Evolutionary conservation across 306 rosid species (phyloP).

Genomic region (Sicyos edulis): DNA sequence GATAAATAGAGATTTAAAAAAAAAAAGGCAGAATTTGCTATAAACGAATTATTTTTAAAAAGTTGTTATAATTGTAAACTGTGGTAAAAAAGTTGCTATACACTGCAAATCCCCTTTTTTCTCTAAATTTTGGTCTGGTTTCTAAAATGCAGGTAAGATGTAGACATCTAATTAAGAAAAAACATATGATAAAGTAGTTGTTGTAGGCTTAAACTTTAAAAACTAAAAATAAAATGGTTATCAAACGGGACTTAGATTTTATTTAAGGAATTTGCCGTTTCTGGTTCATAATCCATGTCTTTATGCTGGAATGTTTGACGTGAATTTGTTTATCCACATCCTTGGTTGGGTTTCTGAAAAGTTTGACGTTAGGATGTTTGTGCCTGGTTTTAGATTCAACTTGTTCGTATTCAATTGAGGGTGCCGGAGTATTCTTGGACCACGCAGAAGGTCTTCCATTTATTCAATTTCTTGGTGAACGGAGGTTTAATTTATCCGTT

Average conservation of each 20-base stretch:
- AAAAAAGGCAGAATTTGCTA: too few relatives aligned
- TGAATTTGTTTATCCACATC: neutral
- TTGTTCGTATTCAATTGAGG: constrained; percentile 88
- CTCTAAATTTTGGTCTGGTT: too few relatives aligned
- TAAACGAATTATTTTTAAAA: too few relatives aligned
- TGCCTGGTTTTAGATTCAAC: constrained; percentile 57
- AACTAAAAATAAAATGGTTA: too few relatives aligned
- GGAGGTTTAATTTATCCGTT: constrained; percentile 65
- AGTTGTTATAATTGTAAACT: too few relatives aligned
- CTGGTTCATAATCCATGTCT: neutral
- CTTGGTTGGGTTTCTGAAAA: neutral
- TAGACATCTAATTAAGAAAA: too few relatives aligned
- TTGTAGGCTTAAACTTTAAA: too few relatives aligned
- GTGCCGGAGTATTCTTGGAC: constrained; percentile 99
- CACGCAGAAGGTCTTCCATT: constrained; percentile 99
- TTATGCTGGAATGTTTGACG: neutral
- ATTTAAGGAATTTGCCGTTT: neutral
- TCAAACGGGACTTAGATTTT: neutral
- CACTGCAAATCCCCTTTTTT: too few relatives aligned
- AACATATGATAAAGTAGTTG: too few relatives aligned
- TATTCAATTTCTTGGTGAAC: constrained; percentile 88
- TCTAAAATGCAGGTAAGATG: too few relatives aligned
- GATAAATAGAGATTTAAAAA: too few relatives aligned
- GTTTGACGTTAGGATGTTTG: neutral
- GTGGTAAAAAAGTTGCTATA: too few relatives aligned